Conservation (phyloP, 441 rosid species). For the Populus hybrid region DNA sequence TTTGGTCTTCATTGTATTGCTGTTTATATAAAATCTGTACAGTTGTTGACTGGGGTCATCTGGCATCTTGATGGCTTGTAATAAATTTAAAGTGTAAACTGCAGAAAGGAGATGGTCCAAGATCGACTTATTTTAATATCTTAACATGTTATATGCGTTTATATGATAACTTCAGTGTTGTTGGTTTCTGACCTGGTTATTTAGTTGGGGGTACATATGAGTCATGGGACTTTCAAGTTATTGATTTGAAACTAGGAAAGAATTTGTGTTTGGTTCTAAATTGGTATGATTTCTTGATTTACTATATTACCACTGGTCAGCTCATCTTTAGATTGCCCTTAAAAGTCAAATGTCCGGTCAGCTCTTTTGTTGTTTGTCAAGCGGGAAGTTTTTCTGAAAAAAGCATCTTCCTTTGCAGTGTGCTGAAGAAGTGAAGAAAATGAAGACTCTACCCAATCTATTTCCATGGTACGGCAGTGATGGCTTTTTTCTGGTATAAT, state of each 20-base stretch:
- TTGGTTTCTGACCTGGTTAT: neutral
- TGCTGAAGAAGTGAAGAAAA: neutral
- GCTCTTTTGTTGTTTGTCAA: neutral
- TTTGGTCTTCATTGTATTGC: neutral
- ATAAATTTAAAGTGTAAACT: neutral
- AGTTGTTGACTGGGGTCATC: neutral
- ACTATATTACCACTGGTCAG: neutral
- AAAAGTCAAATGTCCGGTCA: neutral
- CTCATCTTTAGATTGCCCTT: neutral
- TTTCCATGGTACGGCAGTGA: neutral
- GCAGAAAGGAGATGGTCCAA: neutral
- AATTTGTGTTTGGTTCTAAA: neutral
- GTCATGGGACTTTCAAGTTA: neutral
- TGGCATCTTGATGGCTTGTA: neutral
- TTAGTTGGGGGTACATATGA: neutral
- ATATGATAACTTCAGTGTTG: neutral
- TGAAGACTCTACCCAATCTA: neutral
- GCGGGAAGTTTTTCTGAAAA: neutral
- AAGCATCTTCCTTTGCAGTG: neutral
- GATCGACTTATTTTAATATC: too few species aligned
- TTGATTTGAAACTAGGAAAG: neutral
- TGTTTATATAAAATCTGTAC: neutral
- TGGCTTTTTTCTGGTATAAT: neutral
- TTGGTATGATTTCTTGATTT: neutral
- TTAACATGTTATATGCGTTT: neutral